Evolutionary conservation across 345 rosid species (phyloP).

Genomic region (Salix exigua): DNA sequence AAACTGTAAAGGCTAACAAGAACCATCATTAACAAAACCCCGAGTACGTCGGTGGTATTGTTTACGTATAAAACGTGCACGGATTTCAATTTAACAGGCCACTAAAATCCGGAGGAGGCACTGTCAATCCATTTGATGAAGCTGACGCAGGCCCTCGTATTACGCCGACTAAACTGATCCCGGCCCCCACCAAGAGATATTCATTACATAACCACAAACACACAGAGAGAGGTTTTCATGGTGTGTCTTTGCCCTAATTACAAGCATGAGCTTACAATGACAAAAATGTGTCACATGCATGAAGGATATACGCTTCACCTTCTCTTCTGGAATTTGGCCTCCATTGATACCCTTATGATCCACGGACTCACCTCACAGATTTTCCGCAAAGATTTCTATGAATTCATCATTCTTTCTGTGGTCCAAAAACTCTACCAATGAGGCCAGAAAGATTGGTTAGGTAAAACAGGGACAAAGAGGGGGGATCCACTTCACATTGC

Average conservation of each 20-base stretch:
- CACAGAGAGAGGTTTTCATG: not conserved
- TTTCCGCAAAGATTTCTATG: not conserved
- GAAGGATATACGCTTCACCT: not conserved
- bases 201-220: not conserved
- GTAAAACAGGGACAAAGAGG: not conserved
- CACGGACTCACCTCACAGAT: not conserved
- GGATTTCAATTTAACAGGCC: not conserved
- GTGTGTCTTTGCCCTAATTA: not conserved
- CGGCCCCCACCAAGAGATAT: not conserved
- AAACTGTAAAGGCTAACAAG: too few relatives aligned
- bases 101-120: not conserved
- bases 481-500: not conserved
- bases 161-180: slow-evolving; percentile 16
- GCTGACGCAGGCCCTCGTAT: slow-evolving; percentile 17
- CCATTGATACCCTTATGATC: slow-evolving; percentile 7
- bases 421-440: not conserved
- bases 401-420: not conserved
- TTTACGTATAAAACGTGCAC: not conserved
- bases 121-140: not conserved
- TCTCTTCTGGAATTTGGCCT: not conserved
- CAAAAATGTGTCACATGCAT: slow-evolving; percentile 2
- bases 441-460: not conserved
- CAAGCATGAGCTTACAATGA: not conserved
- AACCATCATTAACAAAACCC: not conserved
- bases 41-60: not conserved